These are phyloP conservation scores for Globisporangium sylvaticum DNA, from an alignment of 352 stramenopile species.

Conservation along the genomic window DNA sequence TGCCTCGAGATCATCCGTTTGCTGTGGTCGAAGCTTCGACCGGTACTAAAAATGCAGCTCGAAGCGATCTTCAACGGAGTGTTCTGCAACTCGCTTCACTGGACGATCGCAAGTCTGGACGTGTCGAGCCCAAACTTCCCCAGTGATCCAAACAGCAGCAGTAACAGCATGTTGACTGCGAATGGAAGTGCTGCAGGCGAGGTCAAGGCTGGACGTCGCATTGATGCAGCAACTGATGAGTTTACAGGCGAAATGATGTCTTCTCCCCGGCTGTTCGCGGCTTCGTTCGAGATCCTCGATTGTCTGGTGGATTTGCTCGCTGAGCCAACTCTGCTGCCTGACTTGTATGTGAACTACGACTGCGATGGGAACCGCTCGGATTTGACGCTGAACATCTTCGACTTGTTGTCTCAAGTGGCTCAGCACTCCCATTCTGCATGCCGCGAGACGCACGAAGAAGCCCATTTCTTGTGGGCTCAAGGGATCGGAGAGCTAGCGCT, in stretches of 20 bases:
- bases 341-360: constrained; percentile 99
- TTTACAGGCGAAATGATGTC: constrained; percentile 57
- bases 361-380: constrained; percentile 96
- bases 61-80: constrained; percentile 72
- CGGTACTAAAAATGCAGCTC: constrained; percentile 75
- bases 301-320: constrained; percentile 95
- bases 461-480: constrained; percentile 67
- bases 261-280: constrained; percentile 46
- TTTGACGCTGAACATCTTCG: constrained; percentile 91
- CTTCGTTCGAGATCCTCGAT: constrained; percentile 83
- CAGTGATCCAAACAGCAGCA: constrained; percentile 6
- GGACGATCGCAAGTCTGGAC: constrained; percentile 61
- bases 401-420: constrained; percentile 86
- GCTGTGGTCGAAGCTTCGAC: constrained; percentile 73
- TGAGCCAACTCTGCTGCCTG: constrained; percentile 92
- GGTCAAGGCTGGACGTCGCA: constrained; percentile 5
- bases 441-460: constrained; percentile 64
- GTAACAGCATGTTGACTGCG: constrained; percentile 11
- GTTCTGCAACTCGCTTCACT: constrained; percentile 68
- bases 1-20: constrained; percentile 63
- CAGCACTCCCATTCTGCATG: constrained; percentile 64
- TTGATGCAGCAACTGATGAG: constrained; percentile 57
- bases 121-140: constrained; percentile 58
- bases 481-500: constrained; percentile 62
- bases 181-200: constrained; percentile 1